phyloP scores from a whole-genome alignment of 2,329 filamentous ascomycete species.

The Fusarium sp. region DNA sequence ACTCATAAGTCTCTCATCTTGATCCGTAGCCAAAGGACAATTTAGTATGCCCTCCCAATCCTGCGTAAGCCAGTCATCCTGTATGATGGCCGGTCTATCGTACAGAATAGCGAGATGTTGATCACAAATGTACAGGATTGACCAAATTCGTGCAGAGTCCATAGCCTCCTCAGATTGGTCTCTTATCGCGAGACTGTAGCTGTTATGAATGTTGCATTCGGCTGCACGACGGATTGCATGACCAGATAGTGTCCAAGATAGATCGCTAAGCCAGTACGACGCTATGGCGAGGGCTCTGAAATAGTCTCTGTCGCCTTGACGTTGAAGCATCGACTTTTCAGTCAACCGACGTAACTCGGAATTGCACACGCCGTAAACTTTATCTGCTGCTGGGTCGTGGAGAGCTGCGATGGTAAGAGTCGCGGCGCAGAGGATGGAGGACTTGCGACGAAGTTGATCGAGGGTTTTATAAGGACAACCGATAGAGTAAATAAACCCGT shows the following conservation, averaged over 20 bases:
- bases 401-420: slow-evolving; percentile 69
- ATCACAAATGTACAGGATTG: slow-evolving; percentile 71
- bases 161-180: slow-evolving; percentile 57
- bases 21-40: slow-evolving; percentile 61
- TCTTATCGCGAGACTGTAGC: slow-evolving; percentile 54
- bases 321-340: slow-evolving; percentile 56
- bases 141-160: slow-evolving; percentile 70
- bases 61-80: slow-evolving; percentile 67
- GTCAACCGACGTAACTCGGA: slow-evolving; percentile 67
- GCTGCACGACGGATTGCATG: slow-evolving; percentile 62
- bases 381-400: slow-evolving; percentile 65
- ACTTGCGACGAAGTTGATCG: slow-evolving; percentile 64
- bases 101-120: slow-evolving; percentile 72
- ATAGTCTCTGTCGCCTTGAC: slow-evolving; percentile 58
- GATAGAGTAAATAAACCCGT: slow-evolving; percentile 65
- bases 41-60: slow-evolving; percentile 68
- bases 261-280: slow-evolving; percentile 69
- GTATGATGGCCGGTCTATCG: slow-evolving; percentile 67
- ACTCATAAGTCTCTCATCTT: slow-evolving; percentile 67
- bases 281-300: slow-evolving; percentile 70
- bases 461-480: slow-evolving; percentile 63
- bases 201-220: slow-evolving; percentile 60
- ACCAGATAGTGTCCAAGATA: slow-evolving; percentile 72
- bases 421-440: slow-evolving; percentile 65
- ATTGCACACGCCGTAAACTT: slow-evolving; percentile 60